Percentiles rank a stretch among this genome's conserved stretches.
phyloP scores from a whole-genome alignment of 2,329 filamentous ascomycete species.

The Epichloe gansuensis region DNA sequence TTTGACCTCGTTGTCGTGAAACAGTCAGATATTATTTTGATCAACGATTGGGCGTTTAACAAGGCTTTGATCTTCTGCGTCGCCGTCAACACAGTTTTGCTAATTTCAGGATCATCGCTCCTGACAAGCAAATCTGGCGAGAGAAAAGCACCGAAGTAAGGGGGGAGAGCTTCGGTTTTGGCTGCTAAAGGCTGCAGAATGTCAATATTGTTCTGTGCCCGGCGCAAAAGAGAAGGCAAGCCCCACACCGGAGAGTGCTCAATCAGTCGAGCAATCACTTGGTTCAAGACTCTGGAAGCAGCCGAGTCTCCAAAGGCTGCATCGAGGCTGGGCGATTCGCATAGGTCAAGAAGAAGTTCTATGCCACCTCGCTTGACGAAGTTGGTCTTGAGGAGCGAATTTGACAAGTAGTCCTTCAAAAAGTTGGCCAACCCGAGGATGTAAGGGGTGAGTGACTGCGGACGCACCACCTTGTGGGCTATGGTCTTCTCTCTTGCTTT shows the following conservation, averaged over 20 bases:
- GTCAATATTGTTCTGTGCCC: constrained; percentile 57
- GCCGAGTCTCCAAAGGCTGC: constrained; percentile 44
- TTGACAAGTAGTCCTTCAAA: constrained; percentile 59
- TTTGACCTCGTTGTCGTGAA: constrained; percentile 58
- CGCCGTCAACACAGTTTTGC: constrained; percentile 43
- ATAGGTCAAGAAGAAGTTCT: constrained; percentile 72
- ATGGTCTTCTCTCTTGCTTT: not conserved
- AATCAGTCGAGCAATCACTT: constrained; percentile 63
- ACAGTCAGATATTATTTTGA: constrained; percentile 60
- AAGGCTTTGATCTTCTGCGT: constrained; percentile 69
- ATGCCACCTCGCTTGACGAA: constrained; percentile 73
- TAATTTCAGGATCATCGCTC: constrained; percentile 20
- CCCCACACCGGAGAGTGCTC: constrained; percentile 72
- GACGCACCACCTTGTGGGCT: constrained; percentile 12
- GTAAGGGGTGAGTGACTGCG: constrained; percentile 47
- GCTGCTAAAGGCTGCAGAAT: constrained; percentile 52
- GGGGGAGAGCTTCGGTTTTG: constrained; percentile 38
- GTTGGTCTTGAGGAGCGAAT: constrained; percentile 54
- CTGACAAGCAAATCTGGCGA: constrained; percentile 23
- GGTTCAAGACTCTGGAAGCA: constrained; percentile 56
- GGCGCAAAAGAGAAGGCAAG: constrained; percentile 66
- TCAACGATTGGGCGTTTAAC: constrained; percentile 61
- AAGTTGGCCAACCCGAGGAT: constrained; percentile 68
- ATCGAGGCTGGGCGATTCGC: constrained; percentile 67
- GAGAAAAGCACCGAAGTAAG: constrained; percentile 63